Evolutionary conservation across 306 rosid species (phyloP).

Genomic region (Ziziphus jujuba): DNA sequence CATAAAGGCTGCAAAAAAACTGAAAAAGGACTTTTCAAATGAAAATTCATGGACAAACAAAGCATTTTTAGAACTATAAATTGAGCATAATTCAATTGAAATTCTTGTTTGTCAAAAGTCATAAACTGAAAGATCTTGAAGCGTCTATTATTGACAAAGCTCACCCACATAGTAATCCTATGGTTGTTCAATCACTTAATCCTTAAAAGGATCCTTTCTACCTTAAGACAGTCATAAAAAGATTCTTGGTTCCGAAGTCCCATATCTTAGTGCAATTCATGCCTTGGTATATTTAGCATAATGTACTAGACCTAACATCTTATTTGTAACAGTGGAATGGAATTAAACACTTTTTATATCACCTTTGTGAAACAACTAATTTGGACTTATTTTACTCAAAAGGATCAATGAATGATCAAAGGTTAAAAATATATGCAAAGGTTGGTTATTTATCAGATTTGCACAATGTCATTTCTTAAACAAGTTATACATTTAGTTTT

Average conservation of each 20-base stretch:
- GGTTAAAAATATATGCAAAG: too few species aligned
- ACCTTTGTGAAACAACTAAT: not conserved
- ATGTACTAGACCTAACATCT: not conserved
- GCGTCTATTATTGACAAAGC: not conserved
- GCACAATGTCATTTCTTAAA: too few species aligned
- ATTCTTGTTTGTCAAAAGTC: not conserved
- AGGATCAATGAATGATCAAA: not conserved
- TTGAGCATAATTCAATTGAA: not conserved
- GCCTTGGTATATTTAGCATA: not conserved
- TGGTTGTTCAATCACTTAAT: not conserved
- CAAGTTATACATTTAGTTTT: too few species aligned
- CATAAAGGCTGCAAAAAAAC: not conserved
- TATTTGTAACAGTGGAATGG: not conserved
- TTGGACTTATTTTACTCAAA: not conserved
- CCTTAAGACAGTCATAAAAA: not conserved
- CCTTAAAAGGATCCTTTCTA: not conserved
- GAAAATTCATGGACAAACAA: not conserved
- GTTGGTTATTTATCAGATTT: too few species aligned
- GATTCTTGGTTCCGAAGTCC: constrained; percentile 7
- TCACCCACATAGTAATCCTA: not conserved
- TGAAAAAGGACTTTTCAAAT: not conserved
- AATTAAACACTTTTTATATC: not conserved
- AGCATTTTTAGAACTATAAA: not conserved
- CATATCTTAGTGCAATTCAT: constrained; percentile 11
- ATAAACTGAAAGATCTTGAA: not conserved